Percentiles rank a stretch among this genome's conserved stretches.
Evolutionary conservation across 805 yeast genomes (phyloP).

Genomic region (Candida odintsovae): DNA sequence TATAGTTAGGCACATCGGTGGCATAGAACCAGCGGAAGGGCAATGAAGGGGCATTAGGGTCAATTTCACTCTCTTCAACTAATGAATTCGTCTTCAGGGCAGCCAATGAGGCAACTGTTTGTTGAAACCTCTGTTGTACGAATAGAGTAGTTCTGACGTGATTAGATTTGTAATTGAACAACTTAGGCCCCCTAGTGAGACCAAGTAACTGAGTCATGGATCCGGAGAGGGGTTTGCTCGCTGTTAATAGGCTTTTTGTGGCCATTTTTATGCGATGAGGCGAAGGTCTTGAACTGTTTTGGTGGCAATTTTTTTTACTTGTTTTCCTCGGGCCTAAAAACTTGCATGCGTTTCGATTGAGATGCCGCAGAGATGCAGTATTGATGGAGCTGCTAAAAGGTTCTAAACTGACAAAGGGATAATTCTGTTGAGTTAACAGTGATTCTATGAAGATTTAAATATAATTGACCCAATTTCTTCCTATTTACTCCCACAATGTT

Average conservation of each 20-base stretch:
- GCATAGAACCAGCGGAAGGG: slow-evolving; percentile 70
- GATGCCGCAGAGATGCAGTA: too few species aligned
- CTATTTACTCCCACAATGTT: too few species aligned
- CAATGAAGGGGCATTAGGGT: slow-evolving; percentile 12
- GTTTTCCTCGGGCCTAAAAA: too few species aligned
- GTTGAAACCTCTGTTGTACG: background rate
- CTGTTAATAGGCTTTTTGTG: background rate
- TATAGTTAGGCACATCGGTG: slow-evolving; percentile 64
- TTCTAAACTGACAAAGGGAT: too few species aligned
- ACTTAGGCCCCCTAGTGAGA: background rate
- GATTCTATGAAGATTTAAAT: too few species aligned
- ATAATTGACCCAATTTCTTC: too few species aligned
- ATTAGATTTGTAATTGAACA: background rate
- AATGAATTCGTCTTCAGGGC: background rate
- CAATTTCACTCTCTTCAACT: background rate
- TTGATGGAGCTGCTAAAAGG: too few species aligned
- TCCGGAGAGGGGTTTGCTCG: background rate
- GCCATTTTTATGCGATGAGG: background rate
- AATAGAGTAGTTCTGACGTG: background rate
- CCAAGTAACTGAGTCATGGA: background rate
- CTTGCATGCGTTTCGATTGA: too few species aligned
- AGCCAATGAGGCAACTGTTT: background rate
- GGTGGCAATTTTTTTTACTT: too few species aligned
- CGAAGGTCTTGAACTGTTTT: background rate
- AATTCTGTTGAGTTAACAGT: too few species aligned